These are phyloP conservation scores for Paulownia fortunei DNA, from an alignment of 257 asterid species.

Conservation along the genomic window DNA sequence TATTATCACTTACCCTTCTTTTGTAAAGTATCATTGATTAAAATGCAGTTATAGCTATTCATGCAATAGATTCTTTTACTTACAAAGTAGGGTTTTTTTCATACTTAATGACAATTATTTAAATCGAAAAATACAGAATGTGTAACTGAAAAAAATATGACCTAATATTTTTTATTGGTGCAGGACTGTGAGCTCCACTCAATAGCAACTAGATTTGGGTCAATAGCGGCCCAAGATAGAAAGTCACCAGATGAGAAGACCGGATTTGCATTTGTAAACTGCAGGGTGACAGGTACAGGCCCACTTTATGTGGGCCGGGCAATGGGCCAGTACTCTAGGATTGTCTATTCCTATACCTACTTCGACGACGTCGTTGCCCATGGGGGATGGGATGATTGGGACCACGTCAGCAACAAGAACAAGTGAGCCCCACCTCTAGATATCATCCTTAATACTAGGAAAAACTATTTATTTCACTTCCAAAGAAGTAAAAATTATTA, in stretches of 20 bases:
- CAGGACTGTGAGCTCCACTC: constrained; percentile 88
- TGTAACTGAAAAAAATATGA: too few relatives aligned
- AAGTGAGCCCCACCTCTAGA: constrained; percentile 54
- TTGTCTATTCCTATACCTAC: constrained; percentile 71
- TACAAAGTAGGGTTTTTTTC: too few relatives aligned
- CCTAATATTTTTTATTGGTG: not conserved
- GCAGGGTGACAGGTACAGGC: constrained; percentile 78
- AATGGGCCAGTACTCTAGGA: constrained; percentile 87
- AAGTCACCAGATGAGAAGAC: constrained; percentile 63
- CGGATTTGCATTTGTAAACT: constrained; percentile 74
- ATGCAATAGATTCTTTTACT: too few relatives aligned
- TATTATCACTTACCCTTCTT: too few relatives aligned
- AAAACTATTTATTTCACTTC: too few relatives aligned
- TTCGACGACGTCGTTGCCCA: constrained; percentile 78
- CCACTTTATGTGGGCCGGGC: constrained; percentile 91
- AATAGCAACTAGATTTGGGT: constrained; percentile 79
- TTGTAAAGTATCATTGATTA: too few relatives aligned
- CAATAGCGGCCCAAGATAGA: constrained; percentile 86
- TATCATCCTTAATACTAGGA: not conserved
- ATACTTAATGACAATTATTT: too few relatives aligned
- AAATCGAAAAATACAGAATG: too few relatives aligned
- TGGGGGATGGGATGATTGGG: constrained; percentile 99
- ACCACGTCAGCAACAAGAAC: constrained; percentile 77
- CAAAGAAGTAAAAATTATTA: too few relatives aligned
- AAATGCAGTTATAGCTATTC: too few relatives aligned